Conservation (phyloP, 2,329 filamentous ascomycete genomes). For the Alternaria ventricosa region DNA sequence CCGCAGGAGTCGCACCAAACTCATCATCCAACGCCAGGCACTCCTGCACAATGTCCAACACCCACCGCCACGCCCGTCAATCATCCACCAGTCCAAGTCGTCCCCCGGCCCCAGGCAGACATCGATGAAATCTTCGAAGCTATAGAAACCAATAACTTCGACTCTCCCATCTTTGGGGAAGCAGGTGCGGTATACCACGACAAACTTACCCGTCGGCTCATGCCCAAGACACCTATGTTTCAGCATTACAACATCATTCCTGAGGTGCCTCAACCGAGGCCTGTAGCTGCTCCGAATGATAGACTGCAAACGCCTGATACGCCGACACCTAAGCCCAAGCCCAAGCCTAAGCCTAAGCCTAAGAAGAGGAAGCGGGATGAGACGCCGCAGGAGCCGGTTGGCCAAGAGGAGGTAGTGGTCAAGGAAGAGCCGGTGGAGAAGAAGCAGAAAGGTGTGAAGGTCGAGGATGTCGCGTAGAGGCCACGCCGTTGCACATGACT, state of each 20-base stretch:
- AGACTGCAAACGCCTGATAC: background rate
- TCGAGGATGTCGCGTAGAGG: background rate
- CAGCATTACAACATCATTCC: background rate
- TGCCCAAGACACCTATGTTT: background rate
- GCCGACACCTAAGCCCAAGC: background rate
- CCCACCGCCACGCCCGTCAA: background rate
- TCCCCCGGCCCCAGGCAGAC: background rate
- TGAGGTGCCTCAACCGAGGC: background rate
- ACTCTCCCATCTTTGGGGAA: background rate
- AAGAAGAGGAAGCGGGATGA: background rate
- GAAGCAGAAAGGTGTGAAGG: background rate
- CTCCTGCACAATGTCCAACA: background rate
- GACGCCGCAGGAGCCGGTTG: background rate
- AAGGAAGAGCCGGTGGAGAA: background rate
- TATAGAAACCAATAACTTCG: background rate
- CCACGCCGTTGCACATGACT: background rate
- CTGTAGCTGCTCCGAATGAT: background rate
- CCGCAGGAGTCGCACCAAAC: background rate
- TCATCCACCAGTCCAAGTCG: background rate
- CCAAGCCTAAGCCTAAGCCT: background rate
- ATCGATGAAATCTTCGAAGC: background rate
- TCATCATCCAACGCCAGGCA: background rate
- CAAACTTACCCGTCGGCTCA: background rate
- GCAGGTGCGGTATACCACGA: background rate
- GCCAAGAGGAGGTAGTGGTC: background rate